These are phyloP conservation scores for Nemophila menziesii DNA, from an alignment of 257 asterid species.

Conservation along the genomic window DNA sequence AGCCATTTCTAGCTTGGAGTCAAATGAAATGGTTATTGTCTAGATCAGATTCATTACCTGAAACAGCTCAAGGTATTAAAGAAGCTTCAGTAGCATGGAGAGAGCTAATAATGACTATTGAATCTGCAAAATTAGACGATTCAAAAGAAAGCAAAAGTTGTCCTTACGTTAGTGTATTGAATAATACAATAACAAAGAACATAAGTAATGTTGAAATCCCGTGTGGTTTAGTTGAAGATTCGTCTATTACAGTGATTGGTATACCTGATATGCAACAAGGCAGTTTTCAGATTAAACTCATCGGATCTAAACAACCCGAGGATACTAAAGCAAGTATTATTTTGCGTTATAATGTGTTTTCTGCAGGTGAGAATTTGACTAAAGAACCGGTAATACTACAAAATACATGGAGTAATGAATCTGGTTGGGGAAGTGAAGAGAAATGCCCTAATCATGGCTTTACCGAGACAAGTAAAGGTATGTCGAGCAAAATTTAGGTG, in stretches of 20 bases:
- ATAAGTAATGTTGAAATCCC: constrained; percentile 45
- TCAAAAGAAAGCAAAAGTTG: constrained; percentile 20
- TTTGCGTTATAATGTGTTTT: constrained; percentile 47
- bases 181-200: constrained; percentile 16
- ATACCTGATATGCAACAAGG: constrained; percentile 41
- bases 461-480: constrained; percentile 36
- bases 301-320: constrained; percentile 42
- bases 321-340: constrained; percentile 55
- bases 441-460: constrained; percentile 66
- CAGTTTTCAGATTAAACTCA: constrained; percentile 54
- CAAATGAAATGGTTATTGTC: constrained; percentile 55
- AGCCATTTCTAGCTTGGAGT: constrained; percentile 46
- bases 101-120: constrained; percentile 26
- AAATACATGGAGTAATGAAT: constrained; percentile 68
- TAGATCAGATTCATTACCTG: constrained; percentile 80
- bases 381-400: constrained; percentile 58
- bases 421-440: constrained; percentile 83
- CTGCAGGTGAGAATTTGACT: constrained; percentile 70
- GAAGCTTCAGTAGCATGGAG: constrained; percentile 62
- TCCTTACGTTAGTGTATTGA: constrained; percentile 37
- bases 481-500: neutral
- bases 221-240: constrained; percentile 79
- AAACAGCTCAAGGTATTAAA: constrained; percentile 65
- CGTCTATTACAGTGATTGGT: constrained; percentile 79
- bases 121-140: constrained; percentile 15